These are phyloP conservation scores for Ophiorrhiza pumila DNA, from an alignment of 257 asterid genomes.

Conservation along the genomic window DNA sequence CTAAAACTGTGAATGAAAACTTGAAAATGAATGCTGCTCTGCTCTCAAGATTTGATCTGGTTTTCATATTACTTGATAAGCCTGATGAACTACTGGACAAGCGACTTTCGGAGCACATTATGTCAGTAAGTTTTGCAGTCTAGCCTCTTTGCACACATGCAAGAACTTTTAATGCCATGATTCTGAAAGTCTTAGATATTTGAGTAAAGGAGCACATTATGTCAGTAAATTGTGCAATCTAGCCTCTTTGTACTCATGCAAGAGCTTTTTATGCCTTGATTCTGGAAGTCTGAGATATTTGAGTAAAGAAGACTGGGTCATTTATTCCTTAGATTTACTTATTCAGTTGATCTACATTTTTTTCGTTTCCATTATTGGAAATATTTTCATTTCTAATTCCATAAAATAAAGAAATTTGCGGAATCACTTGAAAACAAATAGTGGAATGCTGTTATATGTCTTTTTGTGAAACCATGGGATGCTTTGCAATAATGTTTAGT, in stretches of 20 bases:
- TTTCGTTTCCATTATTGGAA: background rate
- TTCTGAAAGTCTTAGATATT: background rate
- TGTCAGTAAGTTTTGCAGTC: slow-evolving; percentile 75
- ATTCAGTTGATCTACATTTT: background rate
- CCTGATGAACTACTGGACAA: slow-evolving; percentile 92
- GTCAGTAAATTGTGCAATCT: slow-evolving; percentile 70
- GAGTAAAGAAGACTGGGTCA: background rate
- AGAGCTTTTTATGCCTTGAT: background rate
- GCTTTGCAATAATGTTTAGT: background rate
- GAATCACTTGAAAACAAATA: background rate
- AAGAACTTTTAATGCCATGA: background rate
- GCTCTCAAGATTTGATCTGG: slow-evolving; percentile 96
- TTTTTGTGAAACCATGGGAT: background rate
- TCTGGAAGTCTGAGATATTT: background rate
- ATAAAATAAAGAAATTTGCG: background rate
- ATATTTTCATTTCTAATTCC: background rate
- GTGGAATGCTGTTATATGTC: background rate
- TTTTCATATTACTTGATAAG: slow-evolving; percentile 93
- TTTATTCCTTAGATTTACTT: background rate
- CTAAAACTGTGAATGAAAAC: slow-evolving; percentile 98
- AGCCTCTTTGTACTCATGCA: slow-evolving; percentile 19
- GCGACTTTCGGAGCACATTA: slow-evolving; percentile 95
- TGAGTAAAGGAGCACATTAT: slow-evolving; percentile 97
- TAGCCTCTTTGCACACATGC: slow-evolving; percentile 20
- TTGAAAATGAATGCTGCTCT: slow-evolving; percentile 93